phyloP scores from a whole-genome alignment of 352 stramenopile species.

The Globisporangium emineosum region DNA sequence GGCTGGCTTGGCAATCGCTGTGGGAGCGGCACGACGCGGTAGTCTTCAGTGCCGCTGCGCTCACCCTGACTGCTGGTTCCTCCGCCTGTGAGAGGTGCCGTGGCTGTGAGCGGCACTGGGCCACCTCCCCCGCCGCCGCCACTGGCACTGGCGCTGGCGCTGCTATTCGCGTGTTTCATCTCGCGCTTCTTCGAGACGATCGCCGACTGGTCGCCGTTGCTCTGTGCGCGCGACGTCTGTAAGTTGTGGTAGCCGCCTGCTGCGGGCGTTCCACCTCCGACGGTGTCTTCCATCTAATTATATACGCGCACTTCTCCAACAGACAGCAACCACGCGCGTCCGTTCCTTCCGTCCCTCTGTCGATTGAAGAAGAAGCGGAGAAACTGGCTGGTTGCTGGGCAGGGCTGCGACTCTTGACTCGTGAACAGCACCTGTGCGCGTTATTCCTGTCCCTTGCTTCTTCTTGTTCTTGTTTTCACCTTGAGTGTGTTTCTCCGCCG shows the following conservation, averaged over 20 bases:
- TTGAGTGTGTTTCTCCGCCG: not conserved
- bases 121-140: not conserved
- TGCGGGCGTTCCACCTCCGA: conserved; percentile 5
- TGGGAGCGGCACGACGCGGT: conserved; percentile 52
- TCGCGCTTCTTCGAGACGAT: conserved; percentile 7
- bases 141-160: conserved; percentile 8
- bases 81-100: conserved; percentile 3
- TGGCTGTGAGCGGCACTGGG: conserved; percentile 9
- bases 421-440: not conserved
- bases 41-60: conserved; percentile 27
- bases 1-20: conserved; percentile 23
- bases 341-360: not conserved
- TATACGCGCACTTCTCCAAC: not conserved
- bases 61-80: conserved; percentile 4
- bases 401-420: not conserved
- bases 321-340: not conserved
- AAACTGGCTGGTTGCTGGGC: not conserved
- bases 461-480: not conserved
- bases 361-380: not conserved
- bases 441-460: not conserved
- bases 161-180: conserved; percentile 16
- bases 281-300: conserved; percentile 12
- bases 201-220: not conserved
- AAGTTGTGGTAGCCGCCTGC: conserved; percentile 25
- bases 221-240: conserved; percentile 30